Percentiles rank a stretch among this genome's conserved stretches.
phyloP scores from a whole-genome alignment of 1,284 basidiomycete genomes.

The Ganoderma sinense region DNA sequence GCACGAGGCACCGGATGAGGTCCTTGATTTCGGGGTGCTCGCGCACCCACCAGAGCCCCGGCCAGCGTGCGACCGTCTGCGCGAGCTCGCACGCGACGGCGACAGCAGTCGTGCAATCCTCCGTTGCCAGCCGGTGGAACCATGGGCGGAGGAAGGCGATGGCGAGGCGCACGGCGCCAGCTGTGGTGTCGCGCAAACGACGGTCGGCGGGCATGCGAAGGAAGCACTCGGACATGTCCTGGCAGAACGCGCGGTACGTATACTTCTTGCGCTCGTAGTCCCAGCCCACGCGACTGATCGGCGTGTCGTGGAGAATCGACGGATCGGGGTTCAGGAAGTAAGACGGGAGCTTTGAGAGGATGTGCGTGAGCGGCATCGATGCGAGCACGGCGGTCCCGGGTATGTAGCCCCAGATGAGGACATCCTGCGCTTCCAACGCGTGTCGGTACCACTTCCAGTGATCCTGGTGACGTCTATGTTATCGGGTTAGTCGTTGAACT shows the following conservation, averaged over 20 bases:
- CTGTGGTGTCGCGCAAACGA: conserved; percentile 68
- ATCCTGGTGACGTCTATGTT: conserved; percentile 60
- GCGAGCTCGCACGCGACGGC: conserved; percentile 60
- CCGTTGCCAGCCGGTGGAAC: conserved; percentile 60
- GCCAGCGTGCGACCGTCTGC: conserved; percentile 71
- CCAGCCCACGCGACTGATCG: conserved; percentile 63
- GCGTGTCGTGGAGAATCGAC: conserved; percentile 45
- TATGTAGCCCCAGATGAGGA: conserved; percentile 73
- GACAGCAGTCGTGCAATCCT: conserved; percentile 58
- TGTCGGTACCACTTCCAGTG: conserved; percentile 81
- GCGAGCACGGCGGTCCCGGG: conserved; percentile 69
- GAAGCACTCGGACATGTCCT: conserved; percentile 69
- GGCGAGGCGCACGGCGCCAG: conserved; percentile 70
- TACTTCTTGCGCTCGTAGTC: conserved; percentile 64
- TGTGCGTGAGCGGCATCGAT: conserved; percentile 68
- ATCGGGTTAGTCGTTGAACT: background rate
- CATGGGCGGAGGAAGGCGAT: conserved; percentile 71
- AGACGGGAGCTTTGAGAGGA: conserved; percentile 71
- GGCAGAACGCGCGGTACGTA: conserved; percentile 74
- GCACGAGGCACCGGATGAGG: conserved; percentile 62
- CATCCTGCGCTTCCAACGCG: conserved; percentile 76
- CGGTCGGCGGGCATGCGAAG: conserved; percentile 58
- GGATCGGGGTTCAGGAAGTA: conserved; percentile 64
- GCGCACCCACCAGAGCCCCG: conserved; percentile 67
- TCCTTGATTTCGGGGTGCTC: conserved; percentile 66